Conservation (phyloP, 2,329 filamentous ascomycete genomes). For the Pseudopyricularia cyperi region DNA sequence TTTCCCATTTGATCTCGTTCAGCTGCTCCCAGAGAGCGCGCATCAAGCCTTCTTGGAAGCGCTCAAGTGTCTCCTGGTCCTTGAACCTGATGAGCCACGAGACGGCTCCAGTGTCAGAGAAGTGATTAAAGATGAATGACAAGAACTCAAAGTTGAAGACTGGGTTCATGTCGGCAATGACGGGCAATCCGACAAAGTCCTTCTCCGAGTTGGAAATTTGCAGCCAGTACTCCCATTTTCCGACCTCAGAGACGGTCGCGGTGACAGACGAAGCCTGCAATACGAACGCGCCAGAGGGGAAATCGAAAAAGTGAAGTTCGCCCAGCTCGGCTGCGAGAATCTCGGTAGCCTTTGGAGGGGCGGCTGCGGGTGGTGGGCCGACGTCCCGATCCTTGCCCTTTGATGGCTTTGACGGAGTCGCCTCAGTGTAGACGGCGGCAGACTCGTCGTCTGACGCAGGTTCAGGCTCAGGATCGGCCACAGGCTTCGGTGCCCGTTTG, state of each 20-base stretch:
- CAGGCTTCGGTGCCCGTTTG: conserved; percentile 8
- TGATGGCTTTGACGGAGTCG: background rate
- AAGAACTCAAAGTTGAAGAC: conserved; percentile 98
- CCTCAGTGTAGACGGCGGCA: background rate
- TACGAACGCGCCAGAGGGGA: conserved; percentile 73
- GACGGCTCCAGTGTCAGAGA: conserved; percentile 76
- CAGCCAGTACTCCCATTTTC: conserved; percentile 91
- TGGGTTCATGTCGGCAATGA: conserved; percentile 86
- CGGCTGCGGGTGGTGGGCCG: conserved; percentile 30
- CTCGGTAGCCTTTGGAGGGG: conserved; percentile 58
- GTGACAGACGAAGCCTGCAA: conserved; percentile 63
- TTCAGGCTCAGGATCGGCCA: background rate
- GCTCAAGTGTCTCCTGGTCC: conserved; percentile 65
- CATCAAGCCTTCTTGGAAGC: conserved; percentile 89
- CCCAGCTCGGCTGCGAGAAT: conserved; percentile 63
- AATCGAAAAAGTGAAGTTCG: conserved; percentile 90
- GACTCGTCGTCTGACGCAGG: background rate
- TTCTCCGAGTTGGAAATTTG: conserved; percentile 65
- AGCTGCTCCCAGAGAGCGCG: conserved; percentile 93
- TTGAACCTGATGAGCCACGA: conserved; percentile 94
- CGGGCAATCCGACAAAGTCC: conserved; percentile 76
- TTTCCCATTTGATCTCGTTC: conserved; percentile 88
- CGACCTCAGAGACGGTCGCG: conserved; percentile 73
- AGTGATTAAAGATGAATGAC: conserved; percentile 99
- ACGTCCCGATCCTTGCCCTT: conserved; percentile 2